Conservation (phyloP, 306 rosid genomes). For the Cyamopsis tetragonoloba region DNA sequence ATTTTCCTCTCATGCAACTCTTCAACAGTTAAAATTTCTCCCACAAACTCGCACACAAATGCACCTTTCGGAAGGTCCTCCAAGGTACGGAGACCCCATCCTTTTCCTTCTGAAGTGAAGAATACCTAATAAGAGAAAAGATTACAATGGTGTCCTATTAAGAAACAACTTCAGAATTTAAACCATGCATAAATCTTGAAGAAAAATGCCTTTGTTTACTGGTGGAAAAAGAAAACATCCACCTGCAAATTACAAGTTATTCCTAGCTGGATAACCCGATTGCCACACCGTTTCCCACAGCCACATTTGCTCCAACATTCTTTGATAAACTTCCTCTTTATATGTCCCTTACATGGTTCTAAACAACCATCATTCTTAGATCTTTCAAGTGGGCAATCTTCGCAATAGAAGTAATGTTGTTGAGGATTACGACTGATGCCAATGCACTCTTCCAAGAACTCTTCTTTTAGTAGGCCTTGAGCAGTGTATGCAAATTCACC, state of each 20-base stretch:
- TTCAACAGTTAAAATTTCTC: slow-evolving; percentile 67
- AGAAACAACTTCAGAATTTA: slow-evolving; percentile 14
- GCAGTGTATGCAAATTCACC: slow-evolving; percentile 63
- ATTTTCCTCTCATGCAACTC: slow-evolving; percentile 65
- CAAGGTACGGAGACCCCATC: slow-evolving; percentile 92
- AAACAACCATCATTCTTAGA: slow-evolving; percentile 56
- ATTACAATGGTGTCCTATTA: background rate
- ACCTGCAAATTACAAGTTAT: slow-evolving; percentile 80
- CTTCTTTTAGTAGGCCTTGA: slow-evolving; percentile 58
- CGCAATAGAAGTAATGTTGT: slow-evolving; percentile 50
- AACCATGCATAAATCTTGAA: background rate
- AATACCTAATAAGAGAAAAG: slow-evolving; percentile 53
- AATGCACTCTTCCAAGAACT: slow-evolving; percentile 64
- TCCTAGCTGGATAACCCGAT: slow-evolving; percentile 88
- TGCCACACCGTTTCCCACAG: slow-evolving; percentile 80
- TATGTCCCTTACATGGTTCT: slow-evolving; percentile 92
- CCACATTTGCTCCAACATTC: slow-evolving; percentile 98
- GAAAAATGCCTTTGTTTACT: background rate
- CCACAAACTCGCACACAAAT: slow-evolving; percentile 86
- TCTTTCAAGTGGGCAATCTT: slow-evolving; percentile 77
- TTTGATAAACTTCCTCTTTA: slow-evolving; percentile 70
- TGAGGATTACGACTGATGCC: slow-evolving; percentile 51
- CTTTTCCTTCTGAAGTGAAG: slow-evolving; percentile 78
- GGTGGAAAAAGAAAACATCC: slow-evolving; percentile 16
- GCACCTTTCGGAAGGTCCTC: slow-evolving; percentile 90